Base-by-base conservation (phyloP, 345 rosid genomes). In the Raphanus raphanistrum region DNA sequence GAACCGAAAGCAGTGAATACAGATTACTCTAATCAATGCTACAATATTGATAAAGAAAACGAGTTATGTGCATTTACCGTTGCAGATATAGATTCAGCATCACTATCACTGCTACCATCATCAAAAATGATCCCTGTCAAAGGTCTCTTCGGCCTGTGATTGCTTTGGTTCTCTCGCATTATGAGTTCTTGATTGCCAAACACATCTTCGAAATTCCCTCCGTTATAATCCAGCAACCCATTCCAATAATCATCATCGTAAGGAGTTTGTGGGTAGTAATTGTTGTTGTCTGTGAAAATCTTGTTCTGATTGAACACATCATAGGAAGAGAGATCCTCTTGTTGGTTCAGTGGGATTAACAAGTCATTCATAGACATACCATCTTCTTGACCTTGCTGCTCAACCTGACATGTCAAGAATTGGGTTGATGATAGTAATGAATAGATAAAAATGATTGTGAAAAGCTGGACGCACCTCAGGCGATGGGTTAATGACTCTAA, bases 1-100 rank as follows among this genome's bases (percentile, higher is more conserved):
- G 4, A 70, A 70, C 12, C 9, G 1, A 76, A 27, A 76, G 0
- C 0, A 13, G 55, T 50, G 55, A 64, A 55, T 64, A 63, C 7
- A 70, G 8, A 63, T 31, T 25, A 50, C 52, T 45, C 52, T 13
- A 3, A 15, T 48, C 43, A 59, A 71, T 11, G 21, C 55, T n/a
- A 29, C 32, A 25, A 32, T 11, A 21, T 6, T 36, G 38, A 43
- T 31, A 29, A 16, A 9, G 63, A 35, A 25, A 25, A 13, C 0
- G 38, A 61, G 28, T 50, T 6, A 5, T 3, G 1, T 50, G 4
- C 4, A n/a, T 50, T 50, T 72, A 78, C 81, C 43, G 25, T 29
- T 54, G 31, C 79, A 29, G 57, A 73, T 27, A 67, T 67, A 0
- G 78, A 69, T 69, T 74, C 79, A 63, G 67, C 72, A 41, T 79